Evolutionary conservation across 75 land plant species (phyloP), one percentile per base, ranked within the genome.

Genomic region (Pseudotsuga menziesii): DNA sequence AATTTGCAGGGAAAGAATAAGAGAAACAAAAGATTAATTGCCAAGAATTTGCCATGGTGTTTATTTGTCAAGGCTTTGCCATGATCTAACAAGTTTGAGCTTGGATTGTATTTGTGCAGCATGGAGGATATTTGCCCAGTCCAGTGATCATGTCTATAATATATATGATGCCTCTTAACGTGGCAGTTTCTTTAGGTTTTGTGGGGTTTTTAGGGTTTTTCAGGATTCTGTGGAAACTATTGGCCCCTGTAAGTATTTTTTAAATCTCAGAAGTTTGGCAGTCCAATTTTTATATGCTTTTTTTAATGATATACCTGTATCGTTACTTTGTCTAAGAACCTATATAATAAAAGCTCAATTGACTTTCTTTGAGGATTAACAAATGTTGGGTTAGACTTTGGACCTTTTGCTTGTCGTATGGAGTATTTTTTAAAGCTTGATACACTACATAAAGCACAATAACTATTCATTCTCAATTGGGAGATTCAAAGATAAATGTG

Each of bases 101-200:
- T 23, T 61, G 64, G 29, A 23, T 48, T 61, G 29, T 27, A 61
- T 61, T 61, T 61, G 64, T 26, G 64, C 52, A 69, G 72, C n/a
- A 41, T 69, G 72, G 72, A 69, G 72, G 72, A 69, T 44, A 69
- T 69, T 41, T 69, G 54, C 72, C 72, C 54, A 8, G 72, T 36
- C 16, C 25, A 41, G 72, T 69, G 54, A 69, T 69, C 1, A 8
- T 7, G 11, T 41, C 44, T n/a, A 41, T n/a, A n/a, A n/a, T n/a
- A n/a, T n/a, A n/a, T 69, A 69, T 16, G 12, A 41, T 35, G 69
- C 72, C 41, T 41, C 44, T 41, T 39, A 9, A 69, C 20, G 4
- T 2, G 11, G 2, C 41, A 8, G 13, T 36, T 69, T 48, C 54
- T 48, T 48, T 48, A 48, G 12, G 11, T 6, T 6, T 44, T 48